A percentile compares a stretch with the other conserved stretches of the same genome.
Conservation (phyloP, 2,329 filamentous ascomycete species). For the Myriosclerotinia scirpicola region DNA sequence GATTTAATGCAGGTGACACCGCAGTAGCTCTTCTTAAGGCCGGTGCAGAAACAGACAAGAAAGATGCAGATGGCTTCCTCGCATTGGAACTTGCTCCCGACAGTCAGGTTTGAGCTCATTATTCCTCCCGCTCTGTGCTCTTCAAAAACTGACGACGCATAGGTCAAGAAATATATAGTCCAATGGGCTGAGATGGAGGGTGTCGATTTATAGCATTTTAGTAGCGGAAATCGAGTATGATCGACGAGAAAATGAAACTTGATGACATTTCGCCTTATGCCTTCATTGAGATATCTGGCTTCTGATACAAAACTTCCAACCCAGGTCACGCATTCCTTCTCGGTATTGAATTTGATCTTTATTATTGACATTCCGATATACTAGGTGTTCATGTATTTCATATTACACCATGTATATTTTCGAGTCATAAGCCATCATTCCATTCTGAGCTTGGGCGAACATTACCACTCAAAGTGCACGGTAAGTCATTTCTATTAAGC, state of each 20-base stretch:
- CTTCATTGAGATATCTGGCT: not conserved
- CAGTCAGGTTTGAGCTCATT: conserved; percentile 62
- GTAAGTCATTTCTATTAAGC: not conserved
- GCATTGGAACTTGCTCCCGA: conserved; percentile 85
- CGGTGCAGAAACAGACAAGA: conserved; percentile 79
- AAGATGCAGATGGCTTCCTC: conserved; percentile 66
- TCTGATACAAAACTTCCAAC: too few relatives aligned
- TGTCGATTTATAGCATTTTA: conserved; percentile 17
- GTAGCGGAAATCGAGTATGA: not conserved
- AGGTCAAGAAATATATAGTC: conserved; percentile 30
- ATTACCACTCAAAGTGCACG: not conserved
- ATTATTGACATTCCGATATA: not conserved
- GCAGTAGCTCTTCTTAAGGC: conserved; percentile 80
- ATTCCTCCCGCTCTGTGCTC: not conserved
- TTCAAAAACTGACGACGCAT: conserved; percentile 21
- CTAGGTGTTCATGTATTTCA: not conserved
- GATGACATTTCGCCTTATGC: not conserved
- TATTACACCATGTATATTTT: not conserved
- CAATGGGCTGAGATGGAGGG: conserved; percentile 24
- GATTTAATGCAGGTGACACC: conserved; percentile 61
- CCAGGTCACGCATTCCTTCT: not conserved
- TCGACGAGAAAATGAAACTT: not conserved
- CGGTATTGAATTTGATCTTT: not conserved
- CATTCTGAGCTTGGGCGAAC: not conserved
- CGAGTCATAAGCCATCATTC: not conserved